Base-by-base conservation (phyloP, 129 eudicot species). In the Artemisia annua region DNA sequence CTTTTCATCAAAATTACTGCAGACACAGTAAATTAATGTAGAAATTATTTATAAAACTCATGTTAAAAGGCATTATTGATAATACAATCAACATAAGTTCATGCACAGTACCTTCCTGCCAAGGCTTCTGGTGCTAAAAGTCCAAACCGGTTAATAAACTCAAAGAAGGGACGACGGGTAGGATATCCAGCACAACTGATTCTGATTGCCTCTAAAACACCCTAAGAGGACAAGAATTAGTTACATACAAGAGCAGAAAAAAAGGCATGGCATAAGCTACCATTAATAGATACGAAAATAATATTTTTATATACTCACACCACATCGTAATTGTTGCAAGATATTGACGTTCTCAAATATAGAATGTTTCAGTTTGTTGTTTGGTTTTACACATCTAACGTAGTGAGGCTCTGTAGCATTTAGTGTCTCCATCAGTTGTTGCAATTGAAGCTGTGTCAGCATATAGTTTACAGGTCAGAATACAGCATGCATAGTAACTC, bases 181-280 rank as follows among this genome's bases (percentile, higher is more conserved):
- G 99, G 99, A 75, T 81, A 95, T 43, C 99, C 99, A 39, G 99
- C 99, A 83, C 97, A 90, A 79, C 99, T 95, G 73, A 95, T 95
- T 80, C 99, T 86, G 79, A 95, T 95, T 83, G 99, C 99, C 87
- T 95, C 99, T 80, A 95, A 68, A 77, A 95, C 99, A 79, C 99
- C 99, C 99, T 95, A 82, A 22, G 81, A 51, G 67, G 54, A 81
- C 48, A 77, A 62, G 24, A 70, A 71, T 66, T 32, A 75, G 70
- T 75, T 61, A 68, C 51, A 60, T 50, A 53, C 7, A 5, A 5
- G 43, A 32, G 43, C 43, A 32, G 43, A 32, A 32, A 32, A 32
- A 32, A 32, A 32, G 16, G 26, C 51, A 62, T 11, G 30, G 51
- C 26, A 43, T 63, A 56, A 73, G 39, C 20, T 13, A 69, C 30